phyloP scores from a whole-genome alignment of 331 rosid species.

The Stylosanthes scabra region DNA sequence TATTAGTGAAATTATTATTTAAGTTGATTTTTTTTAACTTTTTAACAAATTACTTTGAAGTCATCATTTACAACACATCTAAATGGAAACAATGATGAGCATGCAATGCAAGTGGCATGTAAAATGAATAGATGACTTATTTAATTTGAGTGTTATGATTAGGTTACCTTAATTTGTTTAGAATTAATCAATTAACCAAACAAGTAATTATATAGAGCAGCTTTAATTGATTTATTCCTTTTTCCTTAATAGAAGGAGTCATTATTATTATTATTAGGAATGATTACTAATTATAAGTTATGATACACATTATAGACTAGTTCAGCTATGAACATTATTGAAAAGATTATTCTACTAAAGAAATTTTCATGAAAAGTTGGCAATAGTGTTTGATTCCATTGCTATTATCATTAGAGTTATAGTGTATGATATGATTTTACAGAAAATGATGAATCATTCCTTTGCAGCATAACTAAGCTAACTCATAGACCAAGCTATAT shows the following conservation, averaged over 20 bases:
- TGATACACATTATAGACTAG: neutral
- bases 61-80: neutral
- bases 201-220: neutral
- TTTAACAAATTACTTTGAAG: neutral
- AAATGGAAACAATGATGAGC: slow-evolving; percentile 11
- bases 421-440: neutral
- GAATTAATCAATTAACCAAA: neutral
- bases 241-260: neutral
- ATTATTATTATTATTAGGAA: slow-evolving; percentile 18
- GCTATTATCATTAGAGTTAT: neutral
- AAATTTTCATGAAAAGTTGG: slow-evolving; percentile 2
- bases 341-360: neutral
- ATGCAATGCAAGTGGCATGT: neutral
- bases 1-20: neutral
- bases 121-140: neutral
- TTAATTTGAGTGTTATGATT: neutral
- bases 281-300: slow-evolving; percentile 28
- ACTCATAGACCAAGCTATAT: neutral
- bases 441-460: slow-evolving; percentile 1
- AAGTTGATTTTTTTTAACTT: neutral
- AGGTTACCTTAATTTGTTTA: neutral
- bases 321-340: neutral
- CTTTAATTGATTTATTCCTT: neutral
- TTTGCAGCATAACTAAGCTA: neutral
- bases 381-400: neutral